Evolutionary conservation across 805 yeast genomes (phyloP).

Genomic region (Yarrowia phangngaensis): DNA sequence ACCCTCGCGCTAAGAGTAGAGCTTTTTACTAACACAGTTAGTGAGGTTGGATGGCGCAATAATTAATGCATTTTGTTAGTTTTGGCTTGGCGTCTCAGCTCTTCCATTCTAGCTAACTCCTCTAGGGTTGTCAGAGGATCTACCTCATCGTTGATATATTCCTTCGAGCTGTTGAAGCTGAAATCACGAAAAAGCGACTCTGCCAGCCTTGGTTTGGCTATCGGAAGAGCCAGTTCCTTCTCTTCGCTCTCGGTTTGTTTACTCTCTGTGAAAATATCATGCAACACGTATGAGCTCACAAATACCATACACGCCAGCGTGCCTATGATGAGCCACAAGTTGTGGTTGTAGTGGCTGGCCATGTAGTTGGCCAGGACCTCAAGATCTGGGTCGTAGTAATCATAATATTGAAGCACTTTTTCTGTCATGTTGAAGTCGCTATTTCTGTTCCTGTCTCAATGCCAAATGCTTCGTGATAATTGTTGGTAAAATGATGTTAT

Average conservation of each 20-base stretch:
- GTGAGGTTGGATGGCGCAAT: too few relatives aligned
- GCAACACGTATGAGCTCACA: constrained; percentile 19
- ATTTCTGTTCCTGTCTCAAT: too few relatives aligned
- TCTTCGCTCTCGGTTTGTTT: constrained; percentile 16
- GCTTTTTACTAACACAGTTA: too few relatives aligned
- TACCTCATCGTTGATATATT: constrained; percentile 9
- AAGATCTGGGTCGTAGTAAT: constrained; percentile 7
- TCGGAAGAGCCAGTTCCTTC: constrained; percentile 15
- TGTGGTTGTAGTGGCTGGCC: constrained; percentile 23
- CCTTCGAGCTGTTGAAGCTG: constrained; percentile 4
- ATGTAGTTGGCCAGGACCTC: constrained; percentile 21
- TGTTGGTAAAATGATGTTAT: too few relatives aligned
- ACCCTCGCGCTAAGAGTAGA: too few relatives aligned
- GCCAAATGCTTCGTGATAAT: too few relatives aligned
- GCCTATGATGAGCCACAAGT: constrained; percentile 23
- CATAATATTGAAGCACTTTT: constrained; percentile 20
- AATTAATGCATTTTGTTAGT: too few relatives aligned
- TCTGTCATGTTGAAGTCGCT: constrained; percentile 11
- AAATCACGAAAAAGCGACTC: constrained; percentile 11
- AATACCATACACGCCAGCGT: constrained; percentile 17
- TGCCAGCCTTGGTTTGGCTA: constrained; percentile 7
- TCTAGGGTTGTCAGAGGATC: constrained; percentile 9
- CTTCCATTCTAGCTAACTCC: constrained; percentile 4
- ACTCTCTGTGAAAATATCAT: constrained; percentile 21
- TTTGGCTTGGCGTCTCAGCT: too few relatives aligned